Conservation (phyloP, 192 early-diverging fungal genomes). For the Jimgerdemannia flammicorona region DNA sequence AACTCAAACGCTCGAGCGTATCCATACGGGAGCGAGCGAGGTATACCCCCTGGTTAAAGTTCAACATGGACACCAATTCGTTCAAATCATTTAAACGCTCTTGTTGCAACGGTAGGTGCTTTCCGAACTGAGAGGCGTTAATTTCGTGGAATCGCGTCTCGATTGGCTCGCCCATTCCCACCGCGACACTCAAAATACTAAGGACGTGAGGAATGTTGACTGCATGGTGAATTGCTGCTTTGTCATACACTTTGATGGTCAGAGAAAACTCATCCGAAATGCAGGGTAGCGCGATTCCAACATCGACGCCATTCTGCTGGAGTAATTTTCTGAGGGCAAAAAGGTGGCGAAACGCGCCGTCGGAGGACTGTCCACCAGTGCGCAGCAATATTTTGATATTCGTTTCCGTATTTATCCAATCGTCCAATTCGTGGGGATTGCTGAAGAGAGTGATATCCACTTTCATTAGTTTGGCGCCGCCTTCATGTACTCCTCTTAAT, state of each 20-base stretch:
- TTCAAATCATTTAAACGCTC: background rate
- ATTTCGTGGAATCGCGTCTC: background rate
- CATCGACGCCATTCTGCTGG: background rate
- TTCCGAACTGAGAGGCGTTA: background rate
- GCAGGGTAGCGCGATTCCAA: background rate
- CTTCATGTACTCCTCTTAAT: background rate
- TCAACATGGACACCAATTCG: background rate
- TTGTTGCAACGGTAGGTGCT: background rate
- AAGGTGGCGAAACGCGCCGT: background rate
- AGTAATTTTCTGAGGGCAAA: background rate
- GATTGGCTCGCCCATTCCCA: background rate
- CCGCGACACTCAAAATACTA: background rate
- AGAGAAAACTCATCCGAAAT: background rate
- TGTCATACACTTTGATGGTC: background rate
- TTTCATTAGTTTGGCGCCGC: background rate
- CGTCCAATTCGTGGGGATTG: background rate
- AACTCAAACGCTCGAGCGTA: background rate
- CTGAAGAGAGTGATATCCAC: background rate
- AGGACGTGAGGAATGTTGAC: background rate
- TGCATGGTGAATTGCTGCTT: background rate
- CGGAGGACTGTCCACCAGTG: background rate
- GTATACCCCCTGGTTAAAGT: background rate
- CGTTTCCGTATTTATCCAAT: background rate
- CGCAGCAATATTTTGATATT: background rate
- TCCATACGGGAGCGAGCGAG: background rate